Conservation (phyloP, 345 rosid species). For the Citrus reticulata region DNA sequence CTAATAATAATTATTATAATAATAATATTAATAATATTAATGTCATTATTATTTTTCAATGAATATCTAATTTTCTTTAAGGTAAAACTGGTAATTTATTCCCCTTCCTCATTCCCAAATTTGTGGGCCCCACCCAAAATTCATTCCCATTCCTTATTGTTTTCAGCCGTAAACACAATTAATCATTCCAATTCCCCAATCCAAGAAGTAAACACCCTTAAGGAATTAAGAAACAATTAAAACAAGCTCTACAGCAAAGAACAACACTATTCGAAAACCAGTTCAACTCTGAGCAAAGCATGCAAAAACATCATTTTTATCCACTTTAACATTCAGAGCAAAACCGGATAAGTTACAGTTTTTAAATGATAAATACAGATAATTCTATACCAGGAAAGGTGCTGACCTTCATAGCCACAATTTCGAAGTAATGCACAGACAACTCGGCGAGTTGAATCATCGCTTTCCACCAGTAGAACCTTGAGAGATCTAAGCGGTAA, state of each 20-base stretch:
- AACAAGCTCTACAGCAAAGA: not conserved
- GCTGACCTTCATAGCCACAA: conserved; percentile 44
- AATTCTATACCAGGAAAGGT: not conserved
- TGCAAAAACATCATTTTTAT: not conserved
- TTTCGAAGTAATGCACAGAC: conserved; percentile 37
- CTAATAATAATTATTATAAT: too few species aligned
- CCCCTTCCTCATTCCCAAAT: too few species aligned
- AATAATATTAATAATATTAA: too few species aligned
- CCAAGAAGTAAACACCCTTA: not conserved
- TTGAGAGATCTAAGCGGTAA: conserved; percentile 34
- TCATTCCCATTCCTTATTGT: too few species aligned
- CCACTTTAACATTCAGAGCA: not conserved
- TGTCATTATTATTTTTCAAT: too few species aligned
- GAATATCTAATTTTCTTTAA: too few species aligned
- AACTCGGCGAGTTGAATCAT: conserved; percentile 41
- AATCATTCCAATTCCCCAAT: too few species aligned
- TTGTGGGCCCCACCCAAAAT: too few species aligned
- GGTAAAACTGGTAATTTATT: too few species aligned
- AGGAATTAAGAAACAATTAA: not conserved
- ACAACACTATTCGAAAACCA: not conserved
- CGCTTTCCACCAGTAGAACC: conserved; percentile 45
- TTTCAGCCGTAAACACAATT: too few species aligned
- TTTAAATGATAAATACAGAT: not conserved
- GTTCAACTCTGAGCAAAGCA: not conserved
- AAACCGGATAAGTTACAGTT: not conserved